Percentiles rank a stretch among this genome's conserved stretches.
Conservation (phyloP, 2,329 filamentous ascomycete species). For the Hawksworthiomyces lignivorus region DNA sequence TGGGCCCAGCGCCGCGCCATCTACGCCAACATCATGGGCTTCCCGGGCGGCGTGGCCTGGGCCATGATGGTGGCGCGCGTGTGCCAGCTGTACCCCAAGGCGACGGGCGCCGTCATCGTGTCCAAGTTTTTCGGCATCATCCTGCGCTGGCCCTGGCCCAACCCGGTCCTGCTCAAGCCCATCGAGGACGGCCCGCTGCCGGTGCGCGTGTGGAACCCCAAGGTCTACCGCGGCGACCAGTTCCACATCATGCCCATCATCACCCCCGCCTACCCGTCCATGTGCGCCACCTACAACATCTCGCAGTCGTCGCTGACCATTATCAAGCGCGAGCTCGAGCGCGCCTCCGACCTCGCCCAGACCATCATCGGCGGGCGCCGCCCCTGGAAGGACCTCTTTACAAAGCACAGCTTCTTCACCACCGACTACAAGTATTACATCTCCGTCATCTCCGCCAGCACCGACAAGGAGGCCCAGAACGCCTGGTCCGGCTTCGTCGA, state of each 20-base stretch:
- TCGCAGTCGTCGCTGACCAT: slow-evolving; percentile 77
- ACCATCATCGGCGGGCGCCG: slow-evolving; percentile 70
- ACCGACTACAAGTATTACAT: slow-evolving; percentile 92
- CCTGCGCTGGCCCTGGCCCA: slow-evolving; percentile 85
- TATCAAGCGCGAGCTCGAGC: slow-evolving; percentile 73
- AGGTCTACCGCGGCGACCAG: slow-evolving; percentile 73
- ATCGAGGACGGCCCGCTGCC: slow-evolving; percentile 77
- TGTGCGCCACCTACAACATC: slow-evolving; percentile 96
- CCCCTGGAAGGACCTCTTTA: slow-evolving; percentile 82
- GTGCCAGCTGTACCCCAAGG: slow-evolving; percentile 92
- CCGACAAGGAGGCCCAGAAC: slow-evolving; percentile 74
- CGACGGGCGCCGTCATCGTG: slow-evolving; percentile 79
- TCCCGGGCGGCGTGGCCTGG: slow-evolving; percentile 94
- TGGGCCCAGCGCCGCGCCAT: slow-evolving; percentile 92
- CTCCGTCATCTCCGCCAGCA: slow-evolving; percentile 75
- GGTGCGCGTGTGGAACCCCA: slow-evolving; percentile 90
- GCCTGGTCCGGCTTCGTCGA: slow-evolving; percentile 89
- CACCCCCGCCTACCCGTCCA: slow-evolving; percentile 92
- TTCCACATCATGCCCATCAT: slow-evolving; percentile 97
- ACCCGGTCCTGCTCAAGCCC: slow-evolving; percentile 81
- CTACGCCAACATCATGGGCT: slow-evolving; percentile 94
- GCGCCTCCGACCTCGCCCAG: slow-evolving; percentile 69
- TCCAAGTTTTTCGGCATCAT: slow-evolving; percentile 93
- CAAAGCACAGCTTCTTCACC: slow-evolving; percentile 89
- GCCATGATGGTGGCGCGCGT: slow-evolving; percentile 95